phyloP scores from a whole-genome alignment of 2,329 filamentous ascomycete species.

The Trichoderma afroharzianum region DNA sequence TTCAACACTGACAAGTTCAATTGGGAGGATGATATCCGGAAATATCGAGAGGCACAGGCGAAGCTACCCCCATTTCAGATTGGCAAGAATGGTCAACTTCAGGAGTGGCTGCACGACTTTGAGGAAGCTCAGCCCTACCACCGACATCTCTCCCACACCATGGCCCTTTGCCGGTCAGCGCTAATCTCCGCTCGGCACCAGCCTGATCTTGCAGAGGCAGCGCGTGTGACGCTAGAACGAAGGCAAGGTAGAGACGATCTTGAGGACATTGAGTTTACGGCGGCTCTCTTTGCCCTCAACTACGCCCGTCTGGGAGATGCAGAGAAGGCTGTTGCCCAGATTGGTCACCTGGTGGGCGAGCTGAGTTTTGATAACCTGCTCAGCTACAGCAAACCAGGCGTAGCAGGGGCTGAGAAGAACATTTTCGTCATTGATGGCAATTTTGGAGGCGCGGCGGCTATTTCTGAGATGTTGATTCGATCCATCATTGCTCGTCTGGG shows the following conservation, averaged over 20 bases:
- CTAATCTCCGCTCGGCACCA: constrained; percentile 9
- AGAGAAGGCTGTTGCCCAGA: constrained; percentile 8
- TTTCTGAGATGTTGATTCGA: constrained; percentile 16
- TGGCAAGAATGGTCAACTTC: constrained; percentile 16
- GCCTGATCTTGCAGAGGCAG: constrained; percentile 8
- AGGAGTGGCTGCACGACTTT: constrained; percentile 16
- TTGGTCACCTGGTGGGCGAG: constrained; percentile 14
- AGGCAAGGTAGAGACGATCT: constrained; percentile 14
- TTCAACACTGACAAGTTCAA: not conserved
- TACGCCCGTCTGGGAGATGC: constrained; percentile 14
- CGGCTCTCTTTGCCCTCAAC: constrained; percentile 15
- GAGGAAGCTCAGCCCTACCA: constrained; percentile 18
- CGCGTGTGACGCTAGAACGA: constrained; percentile 2
- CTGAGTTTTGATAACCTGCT: constrained; percentile 17
- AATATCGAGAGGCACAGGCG: not conserved
- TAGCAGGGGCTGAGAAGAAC: constrained; percentile 5
- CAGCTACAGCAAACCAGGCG: constrained; percentile 16
- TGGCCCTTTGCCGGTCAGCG: constrained; percentile 16
- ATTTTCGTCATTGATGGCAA: constrained; percentile 18
- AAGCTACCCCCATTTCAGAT: constrained; percentile 16
- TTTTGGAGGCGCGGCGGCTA: constrained; percentile 10
- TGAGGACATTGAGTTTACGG: constrained; percentile 17
- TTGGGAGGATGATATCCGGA: not conserved
- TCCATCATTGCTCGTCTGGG: constrained; percentile 10
- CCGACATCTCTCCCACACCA: constrained; percentile 14